Base-by-base conservation (phyloP, 495 filamentous ascomycete species). In the Lichina pygmaea region DNA sequence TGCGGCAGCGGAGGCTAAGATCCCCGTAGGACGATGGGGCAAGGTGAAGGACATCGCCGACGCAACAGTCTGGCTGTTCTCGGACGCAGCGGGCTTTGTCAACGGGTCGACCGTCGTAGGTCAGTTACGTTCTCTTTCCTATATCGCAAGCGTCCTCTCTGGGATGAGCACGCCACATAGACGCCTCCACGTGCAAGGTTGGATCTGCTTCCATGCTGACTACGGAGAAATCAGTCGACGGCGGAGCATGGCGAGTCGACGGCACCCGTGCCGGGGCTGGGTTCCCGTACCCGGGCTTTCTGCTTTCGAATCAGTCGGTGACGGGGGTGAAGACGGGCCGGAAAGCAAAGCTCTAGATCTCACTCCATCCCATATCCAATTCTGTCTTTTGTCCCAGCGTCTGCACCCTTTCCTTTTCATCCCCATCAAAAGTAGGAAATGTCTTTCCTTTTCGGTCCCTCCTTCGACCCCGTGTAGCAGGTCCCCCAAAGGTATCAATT, bases 31-130 rank as follows among this genome's bases (percentile, higher is more conserved):
- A 10, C 65, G 83, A 43, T 68, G 69, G 50, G 89, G 86, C n/a
- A 72, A 67, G 0, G 71, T 92, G 8, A 74, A 74, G 47, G 86
- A 97, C 52, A 86, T 97, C 53, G 79, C 86, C 0, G 85, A 97
- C 62, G 81, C 86, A 12, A 93, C 86, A 0, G 74, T 95, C 0
- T 95, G 72, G 51, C 58, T 93, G 17, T 84, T 93, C 50, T 75
- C 74, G 24, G 78, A 86, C 42, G 73, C 79, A 0, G 86, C 79
- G 3, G 85, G 73, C 53, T 94, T 80, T 55, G 70, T 93, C 7
- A 91, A 74, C 50, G 83, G 82, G 2, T 72, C 77, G 37, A 68
- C 68, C 6, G 58, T 92, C 8, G 79, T 92, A 42, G 81, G 58
- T 58, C 34, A 57, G 57, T 49, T 33, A 40, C 13, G 15, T 44